These are phyloP conservation scores for Erythrophleum fordii DNA, from an alignment of 306 rosid species.

Conservation along the genomic window DNA sequence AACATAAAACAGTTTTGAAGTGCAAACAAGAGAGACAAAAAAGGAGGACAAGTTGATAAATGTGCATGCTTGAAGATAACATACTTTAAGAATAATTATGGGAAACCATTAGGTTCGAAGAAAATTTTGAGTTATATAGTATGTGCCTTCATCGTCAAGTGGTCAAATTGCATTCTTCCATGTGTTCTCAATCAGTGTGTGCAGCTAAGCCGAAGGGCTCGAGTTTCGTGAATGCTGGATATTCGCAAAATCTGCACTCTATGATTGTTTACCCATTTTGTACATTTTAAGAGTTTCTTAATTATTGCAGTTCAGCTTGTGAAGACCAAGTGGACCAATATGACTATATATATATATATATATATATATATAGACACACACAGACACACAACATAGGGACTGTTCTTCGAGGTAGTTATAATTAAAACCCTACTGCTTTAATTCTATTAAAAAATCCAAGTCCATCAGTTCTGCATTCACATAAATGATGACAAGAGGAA, in stretches of 20 bases:
- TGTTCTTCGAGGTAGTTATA: no score
- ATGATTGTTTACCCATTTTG: not conserved
- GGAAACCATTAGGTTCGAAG: not conserved
- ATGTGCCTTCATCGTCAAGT: not conserved
- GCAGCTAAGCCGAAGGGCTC: not conserved
- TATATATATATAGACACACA: no score
- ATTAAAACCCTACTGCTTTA: no score
- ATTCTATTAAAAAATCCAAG: not conserved
- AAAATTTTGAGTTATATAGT: not conserved
- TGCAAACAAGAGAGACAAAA: not conserved
- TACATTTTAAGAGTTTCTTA: not conserved
- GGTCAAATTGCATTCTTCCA: not conserved
- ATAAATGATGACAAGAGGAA: not conserved
- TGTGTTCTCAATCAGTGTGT: not conserved
- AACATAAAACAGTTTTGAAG: not conserved
- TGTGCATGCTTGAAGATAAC: conserved; percentile 8
- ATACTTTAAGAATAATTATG: not conserved
- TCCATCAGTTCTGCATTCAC: not conserved
- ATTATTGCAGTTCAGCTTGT: not conserved
- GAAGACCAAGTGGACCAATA: not conserved
- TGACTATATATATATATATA: no score
- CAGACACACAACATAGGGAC: no score
- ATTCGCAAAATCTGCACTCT: not conserved
- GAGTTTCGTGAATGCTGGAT: not conserved
- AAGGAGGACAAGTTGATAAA: not conserved